Evolutionary conservation across 257 asterid genomes (phyloP), one percentile per base, ranked within the genome.

Genomic region (Striga asiatica): DNA sequence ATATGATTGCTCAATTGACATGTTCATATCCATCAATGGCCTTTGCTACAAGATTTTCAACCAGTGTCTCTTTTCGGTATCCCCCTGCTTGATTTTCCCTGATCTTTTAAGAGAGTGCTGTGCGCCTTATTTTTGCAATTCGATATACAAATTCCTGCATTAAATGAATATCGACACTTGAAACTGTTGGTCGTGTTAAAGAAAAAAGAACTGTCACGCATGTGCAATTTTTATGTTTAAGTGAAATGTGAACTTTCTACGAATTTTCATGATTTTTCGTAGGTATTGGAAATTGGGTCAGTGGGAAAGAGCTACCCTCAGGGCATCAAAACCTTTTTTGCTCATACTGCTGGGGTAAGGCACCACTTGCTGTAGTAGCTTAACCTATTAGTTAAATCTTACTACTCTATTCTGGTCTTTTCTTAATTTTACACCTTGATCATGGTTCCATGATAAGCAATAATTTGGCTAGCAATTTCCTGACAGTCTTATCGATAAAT

Each of bases 201-300:
- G 19, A 17, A 1, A 16, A 24, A 18, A 43, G 19, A n/a, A 43
- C 8, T 43, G 25, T 43, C 25, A 43, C 17, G 27, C 50, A 43
- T 43, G 25, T 2, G 18, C 17, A 17, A 17, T 21, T 9, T 9
- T 19, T 46, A 9, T 31, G 25, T 13, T 41, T 53, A 49, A 56
- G 46, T 53, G 50, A 21, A 10, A 45, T 21, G 43, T 31, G 14
- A 14, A 13, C 21, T 21, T 18, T 51, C 47, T 22, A 24, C 39
- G 32, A 37, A 56, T 14, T 67, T 31, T 65, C n/a, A 14, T 55
- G 62, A 32, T 53, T 61, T 60, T 56, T 46, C 76, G 63, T 64
- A 92, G 98, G 88, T 92, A 47, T 23, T 92, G 67, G 98, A 92
- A 77, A 88, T 92, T 73, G 98, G 98, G 64, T 92, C 98, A 27